A percentile compares a stretch with the other conserved stretches of the same genome.
phyloP scores from a whole-genome alignment of 2,329 filamentous ascomycete species.

The Verticillium klebahnii region DNA sequence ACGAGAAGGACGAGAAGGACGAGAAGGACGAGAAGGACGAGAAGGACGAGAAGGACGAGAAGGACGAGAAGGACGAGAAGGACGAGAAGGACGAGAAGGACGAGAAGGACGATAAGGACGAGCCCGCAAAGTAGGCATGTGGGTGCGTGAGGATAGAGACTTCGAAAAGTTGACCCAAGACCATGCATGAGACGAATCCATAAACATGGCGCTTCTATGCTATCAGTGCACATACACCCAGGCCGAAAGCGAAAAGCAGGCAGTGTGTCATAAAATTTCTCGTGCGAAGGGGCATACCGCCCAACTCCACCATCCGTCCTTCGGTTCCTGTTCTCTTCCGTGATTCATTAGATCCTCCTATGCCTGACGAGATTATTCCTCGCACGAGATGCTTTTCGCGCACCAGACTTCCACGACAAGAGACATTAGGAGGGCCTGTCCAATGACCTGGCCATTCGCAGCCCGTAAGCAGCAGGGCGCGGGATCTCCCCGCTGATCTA shows the following conservation, averaged over 20 bases:
- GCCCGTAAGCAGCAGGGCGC: background rate
- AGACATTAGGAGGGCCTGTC: background rate
- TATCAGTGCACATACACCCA: background rate
- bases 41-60: background rate
- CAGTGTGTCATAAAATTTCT: background rate
- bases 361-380: background rate
- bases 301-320: background rate
- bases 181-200: background rate
- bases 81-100: background rate
- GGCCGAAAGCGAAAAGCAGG: background rate
- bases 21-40: background rate
- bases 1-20: too few species aligned
- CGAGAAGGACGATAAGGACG: background rate
- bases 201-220: background rate
- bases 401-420: background rate
- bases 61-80: background rate
- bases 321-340: background rate
- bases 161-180: background rate
- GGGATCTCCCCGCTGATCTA: background rate
- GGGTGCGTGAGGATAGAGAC: background rate
- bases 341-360: background rate
- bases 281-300: background rate
- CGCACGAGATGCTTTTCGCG: background rate
- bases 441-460: background rate
- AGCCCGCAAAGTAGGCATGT: conserved; percentile 1